phyloP scores from a whole-genome alignment of 805 yeast species.

The Lachancea fermentati region DNA sequence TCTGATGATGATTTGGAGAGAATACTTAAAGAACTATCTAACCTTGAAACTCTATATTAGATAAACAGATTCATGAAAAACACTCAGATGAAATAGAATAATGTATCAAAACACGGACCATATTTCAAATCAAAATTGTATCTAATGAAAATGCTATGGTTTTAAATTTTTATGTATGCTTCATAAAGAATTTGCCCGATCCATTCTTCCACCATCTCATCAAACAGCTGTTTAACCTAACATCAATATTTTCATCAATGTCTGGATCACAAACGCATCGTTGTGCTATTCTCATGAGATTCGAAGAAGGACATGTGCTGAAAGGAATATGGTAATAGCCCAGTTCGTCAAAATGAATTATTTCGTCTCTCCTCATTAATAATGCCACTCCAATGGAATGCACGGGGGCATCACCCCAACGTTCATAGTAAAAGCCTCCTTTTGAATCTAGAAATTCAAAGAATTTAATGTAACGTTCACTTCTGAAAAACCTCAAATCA shows the following conservation, averaged over 20 bases:
- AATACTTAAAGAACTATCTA: slow-evolving; percentile 79
- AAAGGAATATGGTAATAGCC: slow-evolving; percentile 78
- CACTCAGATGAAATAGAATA: too few species aligned
- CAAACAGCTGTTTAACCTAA: slow-evolving; percentile 53
- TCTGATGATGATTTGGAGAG: slow-evolving; percentile 84
- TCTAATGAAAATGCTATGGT: not conserved
- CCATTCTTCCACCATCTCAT: slow-evolving; percentile 75
- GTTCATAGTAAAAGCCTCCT: slow-evolving; percentile 78
- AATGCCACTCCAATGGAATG: slow-evolving; percentile 67
- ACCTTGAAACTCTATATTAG: slow-evolving; percentile 44
- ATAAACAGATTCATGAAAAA: too few species aligned
- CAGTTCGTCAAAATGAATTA: slow-evolving; percentile 75
- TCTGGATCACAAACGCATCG: slow-evolving; percentile 57
- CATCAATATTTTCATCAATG: slow-evolving; percentile 39
- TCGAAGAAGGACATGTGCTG: slow-evolving; percentile 52
- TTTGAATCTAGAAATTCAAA: slow-evolving; percentile 58
- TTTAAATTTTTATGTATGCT: slow-evolving; percentile 2
- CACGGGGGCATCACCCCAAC: slow-evolving; percentile 97
- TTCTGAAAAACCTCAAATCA: slow-evolving; percentile 61
- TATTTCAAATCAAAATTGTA: too few species aligned
- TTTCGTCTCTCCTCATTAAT: slow-evolving; percentile 50
- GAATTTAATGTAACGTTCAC: slow-evolving; percentile 53
- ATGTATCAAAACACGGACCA: too few species aligned
- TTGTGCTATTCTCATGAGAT: slow-evolving; percentile 44
- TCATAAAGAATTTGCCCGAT: slow-evolving; percentile 37